Evolutionary conservation across 2,329 filamentous ascomycete genomes (phyloP), one percentile per base, ranked within the genome.

Genomic region (Diaporthe sp.): DNA sequence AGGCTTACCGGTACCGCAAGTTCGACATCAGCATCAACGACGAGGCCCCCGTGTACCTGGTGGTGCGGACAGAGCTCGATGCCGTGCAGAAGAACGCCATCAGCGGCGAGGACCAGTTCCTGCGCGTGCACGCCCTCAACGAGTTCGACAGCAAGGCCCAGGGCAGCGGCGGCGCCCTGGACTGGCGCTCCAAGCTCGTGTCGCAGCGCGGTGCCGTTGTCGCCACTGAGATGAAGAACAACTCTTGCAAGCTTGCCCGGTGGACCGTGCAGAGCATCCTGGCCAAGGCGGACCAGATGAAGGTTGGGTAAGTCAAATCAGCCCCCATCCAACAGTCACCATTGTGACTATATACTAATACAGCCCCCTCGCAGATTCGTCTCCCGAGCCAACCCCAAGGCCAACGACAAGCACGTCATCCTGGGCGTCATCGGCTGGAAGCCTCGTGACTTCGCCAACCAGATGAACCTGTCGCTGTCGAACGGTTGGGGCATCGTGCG

Each of bases 141-240:
- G 97, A 99, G 88, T 99, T 98, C 84, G 97, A 99, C 88, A 95
- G 92, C 92, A 98, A 98, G 89, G 97, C 97, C 34, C 96, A 97
- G 84, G 97, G 97, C 80, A 95, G 94, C 79, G 97, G 97, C 80
- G 95, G 96, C 79, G 97, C 97, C 73, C 90, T 99, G 71, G 97
- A 99, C 90, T 99, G 97, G 97, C 92, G 97, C 84, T 94, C 93
- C 80, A 99, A 99, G 91, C 91, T 99, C 76, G 94, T 94, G 78
- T 95, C 93, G 81, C 96, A 98, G 88, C 94, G 97, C 82, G 97
- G 97, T 92, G 97, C 97, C 75, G 96, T 99, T 58, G 94, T 99
- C 37, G 97, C 97, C 28, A 99, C 97, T 17, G 97, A 99, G 89
- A 99, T 99, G 97, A 99, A 99, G 94, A 99, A 99, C 92, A 99